Base-by-base conservation (phyloP, 1,284 basidiomycete species). In the Sporisorium iseilematis-ciliati region DNA sequence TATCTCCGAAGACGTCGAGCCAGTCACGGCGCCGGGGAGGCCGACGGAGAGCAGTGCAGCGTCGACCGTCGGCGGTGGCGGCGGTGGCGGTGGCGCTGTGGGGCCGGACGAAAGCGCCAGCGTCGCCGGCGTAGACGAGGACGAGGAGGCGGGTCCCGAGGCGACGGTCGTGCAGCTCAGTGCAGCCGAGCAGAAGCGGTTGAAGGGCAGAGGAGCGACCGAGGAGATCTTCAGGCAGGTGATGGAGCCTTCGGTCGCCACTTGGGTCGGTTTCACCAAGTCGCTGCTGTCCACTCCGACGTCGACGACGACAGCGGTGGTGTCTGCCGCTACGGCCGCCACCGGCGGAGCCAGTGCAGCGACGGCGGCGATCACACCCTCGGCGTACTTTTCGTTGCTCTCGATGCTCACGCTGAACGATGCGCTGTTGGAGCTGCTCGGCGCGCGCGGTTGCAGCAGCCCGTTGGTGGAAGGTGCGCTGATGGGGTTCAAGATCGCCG, bases 171-270 rank as follows among this genome's bases (percentile, higher is more conserved):
- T 79, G 4, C 71, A 72, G 33, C 54, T 82, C 1, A 65, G 56
- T 16, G 23, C 58, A 12, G 20, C 31, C 1, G 81, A 82, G 35
- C 77, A 78, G 40, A 25, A 29, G 2, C 48, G 50, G 4, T 18
- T 77, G n/a, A 38, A 63, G 29, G 67, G 64, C 0, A 21, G 69
- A 26, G 65, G 65, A 2, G 80, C 75, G 16, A 63, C 38, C 18
- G 81, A 82, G 43, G 82, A 81, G 65, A 65, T 82, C 6, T 83
- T 82, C 62, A 79, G 70, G 46, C 83, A 85, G 71, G 77, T 83
- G 21, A 73, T 83, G 61, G 82, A 85, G 59, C 83, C 83, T 12
- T 70, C 73, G 0, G 46, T 83, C 0, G 26, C 57, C 0, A 74
- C 66, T 23, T 83, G 75, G 66, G 57, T 56, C 11, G 21, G 26